Base-by-base conservation (phyloP, 2,329 filamentous ascomycete genomes). In the Aspergillus pseudoglaucus region DNA sequence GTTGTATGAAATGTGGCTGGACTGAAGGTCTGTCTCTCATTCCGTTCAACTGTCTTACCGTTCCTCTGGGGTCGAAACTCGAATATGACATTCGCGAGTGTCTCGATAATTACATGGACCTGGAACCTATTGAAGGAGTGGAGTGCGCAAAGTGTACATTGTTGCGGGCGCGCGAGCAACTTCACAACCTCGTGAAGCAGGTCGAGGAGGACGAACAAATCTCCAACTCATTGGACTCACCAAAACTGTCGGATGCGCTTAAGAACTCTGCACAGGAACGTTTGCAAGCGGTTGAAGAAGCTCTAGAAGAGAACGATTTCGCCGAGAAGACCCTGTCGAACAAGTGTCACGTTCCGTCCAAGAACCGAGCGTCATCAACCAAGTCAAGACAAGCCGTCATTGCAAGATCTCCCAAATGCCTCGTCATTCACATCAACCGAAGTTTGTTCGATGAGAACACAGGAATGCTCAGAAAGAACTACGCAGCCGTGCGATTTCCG, bases 111-210 rank as follows among this genome's bases (percentile, higher is more conserved):
- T 95, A 91, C 63, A 93, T 88, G 23, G 80, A 83, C 10, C 76
- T 96, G 7, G 93, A 97, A 63, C 76, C 80, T 1, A 95, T 98
- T 48, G 83, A 89, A 56, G 89, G 88, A 0, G 90, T 97, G 2
- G 86, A 96, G 61, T 98, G 93, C 66, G 81, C 84, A 14, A 94
- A 91, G 59, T 98, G 93, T 68, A 95, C 91, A 0, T 77, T 96
- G 1, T 68, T 90, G 8, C 69, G 74, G 17, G 72, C 77, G 8
- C 75, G 80, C 46, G 70, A 73, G 32, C 67, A 85, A 47, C 68
- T 78, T 12, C 72, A 78, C 49, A 73, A 67, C 49, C 58, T 78
- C 43, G 54, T 77, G 7, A 57, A 57, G 14, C 61, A 66, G 22
- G 57, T 70, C 20, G 61, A 72, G n/a, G 69, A 73, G 3, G 71